Conservation (phyloP, 805 yeast species). For the Candida palmyrensis region DNA sequence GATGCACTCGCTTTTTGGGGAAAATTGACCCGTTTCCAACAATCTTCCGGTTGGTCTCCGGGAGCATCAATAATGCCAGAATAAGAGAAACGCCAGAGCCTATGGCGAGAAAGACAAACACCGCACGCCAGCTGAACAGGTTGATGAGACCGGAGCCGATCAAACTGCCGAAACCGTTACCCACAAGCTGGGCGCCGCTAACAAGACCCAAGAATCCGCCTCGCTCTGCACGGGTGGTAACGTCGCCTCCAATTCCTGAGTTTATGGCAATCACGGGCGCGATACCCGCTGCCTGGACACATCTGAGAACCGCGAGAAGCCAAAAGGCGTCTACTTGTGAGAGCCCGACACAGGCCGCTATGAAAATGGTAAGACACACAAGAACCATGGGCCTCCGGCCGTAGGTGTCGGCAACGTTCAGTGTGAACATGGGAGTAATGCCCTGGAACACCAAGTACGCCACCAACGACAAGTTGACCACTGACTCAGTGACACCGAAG, state of each 20-base stretch:
- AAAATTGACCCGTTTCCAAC: constrained; percentile 70
- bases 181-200: constrained; percentile 60
- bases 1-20: constrained; percentile 42
- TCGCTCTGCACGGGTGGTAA: constrained; percentile 58
- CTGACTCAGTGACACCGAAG: constrained; percentile 52
- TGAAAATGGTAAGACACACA: constrained; percentile 48
- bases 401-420: constrained; percentile 59
- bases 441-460: constrained; percentile 77
- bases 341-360: constrained; percentile 61
- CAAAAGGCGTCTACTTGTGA: constrained; percentile 56
- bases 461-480: constrained; percentile 67
- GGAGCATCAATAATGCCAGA: constrained; percentile 36
- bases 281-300: constrained; percentile 73
- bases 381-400: constrained; percentile 72
- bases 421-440: constrained; percentile 62
- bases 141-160: constrained; percentile 44
- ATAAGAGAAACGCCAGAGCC: constrained; percentile 46
- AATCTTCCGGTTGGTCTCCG: constrained; percentile 69
- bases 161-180: constrained; percentile 78
- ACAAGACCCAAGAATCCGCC: constrained; percentile 68
- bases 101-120: constrained; percentile 72
- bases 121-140: constrained; percentile 57
- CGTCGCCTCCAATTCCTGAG: constrained; percentile 71
- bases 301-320: constrained; percentile 59
- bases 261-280: constrained; percentile 71